Evolutionary conservation across 306 rosid genomes (phyloP).

Genomic region (Fagus sylvatica): DNA sequence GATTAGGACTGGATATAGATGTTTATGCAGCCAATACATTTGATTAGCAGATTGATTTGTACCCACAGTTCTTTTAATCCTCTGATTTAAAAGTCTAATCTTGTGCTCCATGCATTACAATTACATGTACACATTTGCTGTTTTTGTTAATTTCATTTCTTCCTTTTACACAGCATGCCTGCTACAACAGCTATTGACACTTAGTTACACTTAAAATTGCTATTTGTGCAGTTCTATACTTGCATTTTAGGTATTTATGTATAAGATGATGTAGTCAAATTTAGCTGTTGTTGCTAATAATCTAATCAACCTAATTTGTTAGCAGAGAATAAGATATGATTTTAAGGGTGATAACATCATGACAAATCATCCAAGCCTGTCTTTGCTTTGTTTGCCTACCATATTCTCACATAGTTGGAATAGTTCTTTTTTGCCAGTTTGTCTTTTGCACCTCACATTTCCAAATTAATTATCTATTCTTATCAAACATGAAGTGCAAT

Average conservation of each 20-base stretch:
- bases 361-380: conserved; percentile 32
- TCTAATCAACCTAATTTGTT: not conserved
- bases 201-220: no score
- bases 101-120: no score
- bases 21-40: not conserved
- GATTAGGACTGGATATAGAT: no score
- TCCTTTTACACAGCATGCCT: not conserved
- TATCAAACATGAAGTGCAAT: conserved; percentile 26
- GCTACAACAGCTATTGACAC: no score
- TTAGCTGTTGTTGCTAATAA: not conserved
- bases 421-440: conserved; percentile 8
- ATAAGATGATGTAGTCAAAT: no score
- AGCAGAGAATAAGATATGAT: not conserved
- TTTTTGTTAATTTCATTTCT: no score
- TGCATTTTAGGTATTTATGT: not conserved
- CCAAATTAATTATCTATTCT: conserved; percentile 33
- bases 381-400: not conserved
- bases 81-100: not conserved
- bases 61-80: not conserved
- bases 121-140: not conserved
- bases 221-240: no score
- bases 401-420: not conserved
- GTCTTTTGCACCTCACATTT: conserved; percentile 27
- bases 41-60: conserved; percentile 8
- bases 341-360: not conserved